phyloP scores from a whole-genome alignment of 1,139 yeast genomes.

The Waltiozyma sp. region DNA sequence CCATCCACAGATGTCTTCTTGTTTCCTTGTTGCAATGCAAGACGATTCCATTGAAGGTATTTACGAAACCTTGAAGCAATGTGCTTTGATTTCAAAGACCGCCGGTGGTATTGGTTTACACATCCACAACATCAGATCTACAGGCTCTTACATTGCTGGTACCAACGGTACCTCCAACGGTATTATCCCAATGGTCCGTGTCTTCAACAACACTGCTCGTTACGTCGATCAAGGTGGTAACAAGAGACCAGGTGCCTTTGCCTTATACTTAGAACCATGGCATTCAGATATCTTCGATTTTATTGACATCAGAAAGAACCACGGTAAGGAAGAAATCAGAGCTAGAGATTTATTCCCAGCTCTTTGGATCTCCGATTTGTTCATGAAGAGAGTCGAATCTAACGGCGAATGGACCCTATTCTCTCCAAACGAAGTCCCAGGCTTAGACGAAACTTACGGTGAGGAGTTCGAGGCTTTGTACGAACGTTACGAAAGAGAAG shows the following conservation, averaged over 20 bases:
- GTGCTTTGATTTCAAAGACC: slow-evolving; percentile 79
- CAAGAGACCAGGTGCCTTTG: slow-evolving; percentile 91
- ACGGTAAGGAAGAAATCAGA: slow-evolving; percentile 84
- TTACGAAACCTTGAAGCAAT: slow-evolving; percentile 73
- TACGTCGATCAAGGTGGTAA: slow-evolving; percentile 93
- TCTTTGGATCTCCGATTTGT: slow-evolving; percentile 84
- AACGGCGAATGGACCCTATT: slow-evolving; percentile 77
- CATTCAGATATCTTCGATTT: slow-evolving; percentile 80
- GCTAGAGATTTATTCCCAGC: slow-evolving; percentile 87
- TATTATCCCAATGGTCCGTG: slow-evolving; percentile 81
- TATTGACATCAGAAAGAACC: slow-evolving; percentile 76
- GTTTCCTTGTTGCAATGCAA: slow-evolving; percentile 81
- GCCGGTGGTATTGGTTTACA: slow-evolving; percentile 90
- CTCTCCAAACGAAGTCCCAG: slow-evolving; percentile 85
- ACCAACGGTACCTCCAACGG: slow-evolving; percentile 88
- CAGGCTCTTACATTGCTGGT: slow-evolving; percentile 82
- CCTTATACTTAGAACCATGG: slow-evolving; percentile 86
- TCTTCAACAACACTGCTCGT: slow-evolving; percentile 83
- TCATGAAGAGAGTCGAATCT: slow-evolving; percentile 77
- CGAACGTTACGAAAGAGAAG: slow-evolving; percentile 60
- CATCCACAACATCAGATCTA: slow-evolving; percentile 72
- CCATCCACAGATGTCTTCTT: slow-evolving; percentile 77
- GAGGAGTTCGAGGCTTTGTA: slow-evolving; percentile 68
- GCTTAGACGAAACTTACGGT: slow-evolving; percentile 69
- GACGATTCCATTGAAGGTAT: slow-evolving; percentile 89